Percentiles rank a stretch among this genome's conserved stretches.
Evolutionary conservation across 805 yeast genomes (phyloP).

Genomic region (Wickerhamiella cacticola): DNA sequence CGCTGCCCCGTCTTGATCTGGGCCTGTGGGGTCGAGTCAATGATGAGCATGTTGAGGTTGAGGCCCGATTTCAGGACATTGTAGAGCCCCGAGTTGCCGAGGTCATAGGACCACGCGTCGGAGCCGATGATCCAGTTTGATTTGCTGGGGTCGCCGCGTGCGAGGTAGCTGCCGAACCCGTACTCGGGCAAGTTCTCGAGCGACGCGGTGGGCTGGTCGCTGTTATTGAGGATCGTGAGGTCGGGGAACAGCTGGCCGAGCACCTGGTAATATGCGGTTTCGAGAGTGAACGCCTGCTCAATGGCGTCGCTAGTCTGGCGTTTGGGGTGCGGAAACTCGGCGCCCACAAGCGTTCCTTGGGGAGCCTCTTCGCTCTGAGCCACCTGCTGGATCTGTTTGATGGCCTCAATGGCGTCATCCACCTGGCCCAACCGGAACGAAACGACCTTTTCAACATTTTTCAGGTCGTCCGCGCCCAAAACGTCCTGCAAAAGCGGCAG

Average conservation of each 20-base stretch:
- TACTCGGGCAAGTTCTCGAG: constrained; percentile 59
- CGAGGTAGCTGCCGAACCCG: constrained; percentile 69
- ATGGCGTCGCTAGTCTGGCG: not conserved
- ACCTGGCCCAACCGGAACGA: constrained; percentile 42
- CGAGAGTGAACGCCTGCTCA: constrained; percentile 42
- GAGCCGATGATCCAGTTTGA: constrained; percentile 76
- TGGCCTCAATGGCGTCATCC: constrained; percentile 34
- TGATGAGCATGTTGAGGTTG: constrained; percentile 71
- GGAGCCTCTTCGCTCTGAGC: constrained; percentile 42
- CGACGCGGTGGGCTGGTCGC: constrained; percentile 34
- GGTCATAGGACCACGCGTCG: constrained; percentile 89
- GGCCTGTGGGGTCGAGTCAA: constrained; percentile 69
- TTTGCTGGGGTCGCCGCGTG: constrained; percentile 36
- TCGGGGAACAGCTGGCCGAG: constrained; percentile 54
- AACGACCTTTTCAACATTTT: constrained; percentile 34
- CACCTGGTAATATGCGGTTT: constrained; percentile 65
- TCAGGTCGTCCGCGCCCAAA: constrained; percentile 38
- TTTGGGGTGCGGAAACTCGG: constrained; percentile 32
- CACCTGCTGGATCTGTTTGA: constrained; percentile 42
- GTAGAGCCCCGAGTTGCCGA: constrained; percentile 86
- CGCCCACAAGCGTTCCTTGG: constrained; percentile 48
- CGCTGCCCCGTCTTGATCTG: constrained; percentile 31
- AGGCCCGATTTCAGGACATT: constrained; percentile 61
- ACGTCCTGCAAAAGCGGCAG: constrained; percentile 68
- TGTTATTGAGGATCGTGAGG: constrained; percentile 50